Evolutionary conservation across 2,329 filamentous ascomycete genomes (phyloP).

Genomic region (Pseudopyricularia javanii): DNA sequence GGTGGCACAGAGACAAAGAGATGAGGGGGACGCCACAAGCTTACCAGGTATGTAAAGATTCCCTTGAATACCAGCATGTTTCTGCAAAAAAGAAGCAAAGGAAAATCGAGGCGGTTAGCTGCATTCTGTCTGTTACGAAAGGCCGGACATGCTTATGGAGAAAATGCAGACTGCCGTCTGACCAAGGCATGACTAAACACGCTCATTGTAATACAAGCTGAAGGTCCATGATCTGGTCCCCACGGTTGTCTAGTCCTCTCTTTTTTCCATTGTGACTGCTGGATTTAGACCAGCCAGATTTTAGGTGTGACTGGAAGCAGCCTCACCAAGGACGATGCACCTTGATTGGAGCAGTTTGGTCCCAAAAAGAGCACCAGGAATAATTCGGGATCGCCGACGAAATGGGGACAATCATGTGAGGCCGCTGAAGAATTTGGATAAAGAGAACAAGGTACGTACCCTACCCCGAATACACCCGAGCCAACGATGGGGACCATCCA

Average conservation of each 20-base stretch:
- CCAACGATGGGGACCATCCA: slow-evolving; percentile 70
- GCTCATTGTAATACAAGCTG: neutral
- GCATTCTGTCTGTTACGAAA: slow-evolving; percentile 10
- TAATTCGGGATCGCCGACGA: neutral
- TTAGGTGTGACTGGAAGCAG: too few species aligned
- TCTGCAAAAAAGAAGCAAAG: slow-evolving; percentile 25
- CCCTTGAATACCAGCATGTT: slow-evolving; percentile 70
- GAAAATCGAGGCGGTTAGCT: slow-evolving; percentile 14
- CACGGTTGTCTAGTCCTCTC: neutral
- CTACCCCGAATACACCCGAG: slow-evolving; percentile 56
- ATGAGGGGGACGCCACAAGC: slow-evolving; percentile 11
- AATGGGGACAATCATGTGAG: neutral
- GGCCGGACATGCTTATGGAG: neutral
- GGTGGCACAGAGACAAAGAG: neutral
- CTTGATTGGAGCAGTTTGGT: too few species aligned
- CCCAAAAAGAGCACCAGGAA: neutral
- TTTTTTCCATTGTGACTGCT: too few species aligned
- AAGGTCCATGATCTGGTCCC: neutral
- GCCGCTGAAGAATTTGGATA: neutral
- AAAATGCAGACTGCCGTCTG: slow-evolving; percentile 1
- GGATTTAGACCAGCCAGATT: too few species aligned
- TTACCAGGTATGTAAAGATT: slow-evolving; percentile 78
- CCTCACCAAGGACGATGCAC: neutral
- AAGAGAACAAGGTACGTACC: slow-evolving; percentile 33
- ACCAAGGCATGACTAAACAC: slow-evolving; percentile 18